Evolutionary conservation across 2,329 filamentous ascomycete species (phyloP).

Genomic region (Sordariomycetes sp.): DNA sequence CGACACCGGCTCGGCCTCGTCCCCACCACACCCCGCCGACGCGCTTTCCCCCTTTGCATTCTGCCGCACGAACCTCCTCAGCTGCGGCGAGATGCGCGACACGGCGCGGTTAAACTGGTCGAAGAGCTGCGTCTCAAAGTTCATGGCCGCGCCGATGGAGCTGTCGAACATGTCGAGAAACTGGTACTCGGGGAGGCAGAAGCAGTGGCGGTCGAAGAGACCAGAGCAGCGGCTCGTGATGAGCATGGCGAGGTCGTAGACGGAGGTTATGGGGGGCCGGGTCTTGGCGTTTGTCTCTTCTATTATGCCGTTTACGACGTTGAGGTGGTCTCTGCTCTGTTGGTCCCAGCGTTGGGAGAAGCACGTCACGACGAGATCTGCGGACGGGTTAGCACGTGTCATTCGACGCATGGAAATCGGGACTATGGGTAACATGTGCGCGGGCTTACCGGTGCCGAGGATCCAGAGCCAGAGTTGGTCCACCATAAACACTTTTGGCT

Average conservation of each 20-base stretch:
- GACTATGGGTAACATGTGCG: constrained; percentile 7
- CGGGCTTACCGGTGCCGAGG: constrained; percentile 15
- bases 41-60: not conserved
- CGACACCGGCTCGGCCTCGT: not conserved
- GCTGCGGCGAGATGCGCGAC: not conserved
- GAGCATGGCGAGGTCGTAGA: constrained; percentile 17
- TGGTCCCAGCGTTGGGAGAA: constrained; percentile 28
- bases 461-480: constrained; percentile 31
- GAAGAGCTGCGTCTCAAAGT: constrained; percentile 3
- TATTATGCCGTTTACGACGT: constrained; percentile 4
- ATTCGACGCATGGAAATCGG: not conserved
- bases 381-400: not conserved
- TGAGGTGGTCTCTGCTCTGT: constrained; percentile 19
- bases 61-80: not conserved
- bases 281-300: constrained; percentile 4
- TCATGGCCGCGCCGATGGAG: constrained; percentile 18
- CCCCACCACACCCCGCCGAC: not conserved
- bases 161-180: constrained; percentile 26
- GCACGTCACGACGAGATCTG: constrained; percentile 18
- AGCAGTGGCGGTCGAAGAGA: constrained; percentile 21
- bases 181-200: constrained; percentile 18
- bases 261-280: constrained; percentile 9
- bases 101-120: constrained; percentile 2
- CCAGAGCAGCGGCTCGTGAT: constrained; percentile 19
- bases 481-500: constrained; percentile 21